Percentiles rank a stretch among this genome's conserved stretches.
Evolutionary conservation across 352 stramenopile genomes (phyloP).

Genomic region (Phytopythium litorale): DNA sequence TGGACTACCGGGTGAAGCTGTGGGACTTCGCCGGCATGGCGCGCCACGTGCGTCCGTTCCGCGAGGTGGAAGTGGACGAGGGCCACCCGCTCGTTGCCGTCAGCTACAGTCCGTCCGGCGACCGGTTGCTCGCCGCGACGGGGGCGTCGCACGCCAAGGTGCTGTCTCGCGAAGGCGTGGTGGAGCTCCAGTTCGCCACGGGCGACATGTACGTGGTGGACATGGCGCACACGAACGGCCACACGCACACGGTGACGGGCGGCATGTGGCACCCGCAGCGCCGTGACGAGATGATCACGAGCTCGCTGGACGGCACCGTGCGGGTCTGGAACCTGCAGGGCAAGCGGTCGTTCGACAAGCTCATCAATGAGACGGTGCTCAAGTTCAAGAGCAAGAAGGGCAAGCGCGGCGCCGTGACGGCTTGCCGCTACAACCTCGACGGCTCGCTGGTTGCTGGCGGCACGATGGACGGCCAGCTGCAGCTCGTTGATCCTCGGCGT

Average conservation of each 20-base stretch:
- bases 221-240: constrained; percentile 80
- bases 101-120: constrained; percentile 77
- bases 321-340: constrained; percentile 70
- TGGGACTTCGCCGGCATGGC: constrained; percentile 88
- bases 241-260: constrained; percentile 71
- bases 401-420: constrained; percentile 66
- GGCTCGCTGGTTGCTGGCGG: constrained; percentile 54
- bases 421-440: constrained; percentile 66
- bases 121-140: constrained; percentile 65
- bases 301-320: constrained; percentile 75
- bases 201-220: constrained; percentile 88
- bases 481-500: constrained; percentile 73
- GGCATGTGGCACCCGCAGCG: constrained; percentile 65
- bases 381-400: constrained; percentile 81
- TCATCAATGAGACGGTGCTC: constrained; percentile 79
- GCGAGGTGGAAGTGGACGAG: constrained; percentile 76
- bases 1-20: constrained; percentile 84
- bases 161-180: constrained; percentile 70
- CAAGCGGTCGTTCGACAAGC: constrained; percentile 68
- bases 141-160: constrained; percentile 77
- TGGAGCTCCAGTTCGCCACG: constrained; percentile 76
- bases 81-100: constrained; percentile 72
- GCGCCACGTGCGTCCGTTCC: constrained; percentile 72
- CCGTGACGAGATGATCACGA: constrained; percentile 77
- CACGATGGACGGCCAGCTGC: constrained; percentile 77